A percentile compares a stretch with the other conserved stretches of the same genome.
Evolutionary conservation across 192 early-diverging fungal species (phyloP).

Genomic region (Funneliformis geosporum): DNA sequence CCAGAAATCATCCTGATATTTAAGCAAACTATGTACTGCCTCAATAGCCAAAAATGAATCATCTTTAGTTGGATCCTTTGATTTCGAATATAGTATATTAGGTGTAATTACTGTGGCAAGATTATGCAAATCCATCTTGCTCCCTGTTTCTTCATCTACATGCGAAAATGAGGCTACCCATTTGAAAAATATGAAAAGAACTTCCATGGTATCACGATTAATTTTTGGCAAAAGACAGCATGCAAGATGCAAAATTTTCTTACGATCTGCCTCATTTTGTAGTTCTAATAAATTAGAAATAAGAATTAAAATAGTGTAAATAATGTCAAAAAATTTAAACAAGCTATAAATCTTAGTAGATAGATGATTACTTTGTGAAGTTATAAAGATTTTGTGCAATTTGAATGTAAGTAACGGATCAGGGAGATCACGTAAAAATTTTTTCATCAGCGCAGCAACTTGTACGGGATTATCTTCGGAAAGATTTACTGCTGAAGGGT

Average conservation of each 20-base stretch:
- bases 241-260: constrained; percentile 76
- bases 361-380: constrained; percentile 61
- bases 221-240: constrained; percentile 83
- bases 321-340: not conserved
- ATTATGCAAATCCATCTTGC: constrained; percentile 92
- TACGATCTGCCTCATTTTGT: constrained; percentile 51
- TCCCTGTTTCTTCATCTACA: constrained; percentile 71
- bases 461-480: constrained; percentile 80
- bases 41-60: constrained; percentile 71
- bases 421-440: constrained; percentile 94
- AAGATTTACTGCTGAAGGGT: constrained; percentile 72
- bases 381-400: constrained; percentile 83
- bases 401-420: constrained; percentile 92
- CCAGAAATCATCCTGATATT: constrained; percentile 67
- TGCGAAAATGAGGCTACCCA: constrained; percentile 81
- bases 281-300: constrained; percentile 46
- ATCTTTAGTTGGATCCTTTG: constrained; percentile 77
- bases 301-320: not conserved
- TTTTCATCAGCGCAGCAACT: constrained; percentile 93
- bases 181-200: constrained; percentile 85
- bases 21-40: constrained; percentile 67
- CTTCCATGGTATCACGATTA: constrained; percentile 91
- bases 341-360: not conserved
- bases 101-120: constrained; percentile 93
- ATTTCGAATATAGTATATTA: constrained; percentile 86